Evolutionary conservation across 805 yeast genomes (phyloP).

Genomic region (Kockiozyma suomiensis): DNA sequence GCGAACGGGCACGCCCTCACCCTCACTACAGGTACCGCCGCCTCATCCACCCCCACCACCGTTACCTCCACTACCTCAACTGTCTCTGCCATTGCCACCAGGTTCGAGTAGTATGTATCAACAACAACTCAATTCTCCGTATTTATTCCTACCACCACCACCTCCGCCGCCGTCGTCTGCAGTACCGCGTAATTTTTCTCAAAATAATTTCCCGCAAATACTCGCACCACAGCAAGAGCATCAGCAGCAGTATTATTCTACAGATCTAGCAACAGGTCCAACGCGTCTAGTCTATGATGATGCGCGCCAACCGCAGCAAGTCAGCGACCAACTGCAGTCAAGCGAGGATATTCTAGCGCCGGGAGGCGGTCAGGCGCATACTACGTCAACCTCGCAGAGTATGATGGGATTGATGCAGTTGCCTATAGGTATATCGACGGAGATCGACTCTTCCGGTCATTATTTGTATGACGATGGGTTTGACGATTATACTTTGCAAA

Average conservation of each 20-base stretch:
- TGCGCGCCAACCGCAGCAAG: not conserved
- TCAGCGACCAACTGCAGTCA: conserved; percentile 5
- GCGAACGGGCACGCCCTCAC: no score
- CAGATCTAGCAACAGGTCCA: not conserved
- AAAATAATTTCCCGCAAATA: not conserved
- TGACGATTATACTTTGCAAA: not conserved
- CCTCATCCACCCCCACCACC: not conserved
- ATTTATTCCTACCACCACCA: conserved; percentile 1
- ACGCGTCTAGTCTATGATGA: not conserved
- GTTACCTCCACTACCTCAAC: not conserved
- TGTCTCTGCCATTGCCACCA: not conserved
- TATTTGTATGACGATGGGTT: conserved; percentile 23
- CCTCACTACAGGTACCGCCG: not conserved
- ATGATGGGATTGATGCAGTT: not conserved
- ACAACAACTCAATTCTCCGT: not conserved
- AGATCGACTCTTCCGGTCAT: not conserved
- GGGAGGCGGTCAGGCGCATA: not conserved
- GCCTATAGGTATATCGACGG: not conserved
- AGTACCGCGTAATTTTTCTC: not conserved
- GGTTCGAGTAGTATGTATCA: not conserved
- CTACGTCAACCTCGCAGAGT: not conserved
- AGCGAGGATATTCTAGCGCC: not conserved
- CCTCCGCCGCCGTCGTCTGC: conserved; percentile 2
- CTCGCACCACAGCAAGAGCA: no score
- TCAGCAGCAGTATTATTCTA: not conserved